These are phyloP conservation scores for Esteya vermicola DNA, from an alignment of 2,329 filamentous ascomycete species.

Conservation along the genomic window DNA sequence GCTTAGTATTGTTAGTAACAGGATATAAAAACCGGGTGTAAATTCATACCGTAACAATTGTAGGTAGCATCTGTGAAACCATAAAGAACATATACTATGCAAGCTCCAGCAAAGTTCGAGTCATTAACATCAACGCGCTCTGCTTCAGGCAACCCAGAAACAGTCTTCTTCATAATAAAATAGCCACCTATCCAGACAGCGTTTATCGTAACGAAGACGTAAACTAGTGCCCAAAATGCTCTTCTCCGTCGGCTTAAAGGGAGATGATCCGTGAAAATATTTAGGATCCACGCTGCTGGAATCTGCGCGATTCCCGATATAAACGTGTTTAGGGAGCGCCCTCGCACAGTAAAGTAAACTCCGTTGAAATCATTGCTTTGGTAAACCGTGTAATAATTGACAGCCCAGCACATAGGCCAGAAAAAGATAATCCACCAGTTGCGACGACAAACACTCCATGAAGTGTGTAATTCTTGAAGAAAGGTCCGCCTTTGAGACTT, in stretches of 20 bases:
- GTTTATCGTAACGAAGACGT: neutral
- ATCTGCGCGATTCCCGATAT: constrained; percentile 7
- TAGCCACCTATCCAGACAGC: neutral
- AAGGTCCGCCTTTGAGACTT: neutral
- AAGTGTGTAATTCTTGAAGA: constrained; percentile 1
- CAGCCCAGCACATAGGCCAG: neutral
- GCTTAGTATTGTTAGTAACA: too few species aligned
- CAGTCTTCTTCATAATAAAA: neutral
- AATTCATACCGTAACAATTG: too few species aligned
- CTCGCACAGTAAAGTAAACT: neutral
- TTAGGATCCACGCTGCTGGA: neutral
- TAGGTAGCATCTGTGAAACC: neutral
- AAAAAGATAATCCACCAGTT: neutral
- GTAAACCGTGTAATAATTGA: neutral
- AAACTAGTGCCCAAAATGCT: neutral
- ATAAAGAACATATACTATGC: neutral
- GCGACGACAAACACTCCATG: neutral
- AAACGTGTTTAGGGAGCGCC: constrained; percentile 6
- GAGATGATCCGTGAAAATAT: neutral
- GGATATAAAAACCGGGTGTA: too few species aligned
- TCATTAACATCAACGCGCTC: neutral
- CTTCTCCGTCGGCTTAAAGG: neutral
- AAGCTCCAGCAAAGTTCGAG: neutral
- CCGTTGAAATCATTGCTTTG: neutral
- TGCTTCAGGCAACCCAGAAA: neutral